Conservation (phyloP, 768 basidiomycete species). For the Fistulinella prunicolor region DNA sequence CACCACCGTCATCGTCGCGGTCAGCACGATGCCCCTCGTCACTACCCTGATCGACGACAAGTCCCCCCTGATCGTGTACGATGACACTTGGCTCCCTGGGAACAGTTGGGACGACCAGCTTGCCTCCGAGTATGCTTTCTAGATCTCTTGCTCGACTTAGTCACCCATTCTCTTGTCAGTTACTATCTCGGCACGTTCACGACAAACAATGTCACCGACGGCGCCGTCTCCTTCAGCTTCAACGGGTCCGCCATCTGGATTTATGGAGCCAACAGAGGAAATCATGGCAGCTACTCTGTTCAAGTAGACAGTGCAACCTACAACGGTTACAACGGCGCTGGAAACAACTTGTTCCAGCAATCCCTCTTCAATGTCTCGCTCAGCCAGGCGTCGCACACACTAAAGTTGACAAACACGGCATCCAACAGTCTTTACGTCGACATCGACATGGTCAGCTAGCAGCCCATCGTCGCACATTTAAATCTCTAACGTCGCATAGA, state of each 20-base stretch:
- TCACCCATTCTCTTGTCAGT: slow-evolving; percentile 16
- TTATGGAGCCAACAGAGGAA: slow-evolving; percentile 47
- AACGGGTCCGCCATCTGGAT: slow-evolving; percentile 49
- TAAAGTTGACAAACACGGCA: slow-evolving; percentile 34
- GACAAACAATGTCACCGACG: slow-evolving; percentile 33
- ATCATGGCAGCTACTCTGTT: slow-evolving; percentile 46
- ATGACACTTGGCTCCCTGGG: slow-evolving; percentile 23
- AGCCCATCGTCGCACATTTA: background rate
- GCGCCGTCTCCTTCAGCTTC: slow-evolving; percentile 41
- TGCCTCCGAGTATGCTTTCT: slow-evolving; percentile 17
- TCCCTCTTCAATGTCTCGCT: slow-evolving; percentile 39
- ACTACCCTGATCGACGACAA: slow-evolving; percentile 31
- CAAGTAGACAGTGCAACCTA: slow-evolving; percentile 37
- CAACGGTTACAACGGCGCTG: slow-evolving; percentile 28
- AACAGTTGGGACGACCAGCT: slow-evolving; percentile 6
- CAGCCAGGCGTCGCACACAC: slow-evolving; percentile 34
- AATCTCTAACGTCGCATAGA: slow-evolving; percentile 10
- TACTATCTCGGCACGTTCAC: slow-evolving; percentile 42
- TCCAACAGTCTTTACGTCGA: slow-evolving; percentile 38
- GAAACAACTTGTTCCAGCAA: slow-evolving; percentile 36
- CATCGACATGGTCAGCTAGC: slow-evolving; percentile 47
- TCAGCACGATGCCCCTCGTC: slow-evolving; percentile 24
- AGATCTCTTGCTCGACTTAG: background rate
- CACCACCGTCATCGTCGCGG: background rate
- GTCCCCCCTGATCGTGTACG: slow-evolving; percentile 31